These are phyloP conservation scores for Lasiosphaeris hirsuta DNA, from an alignment of 495 filamentous ascomycete genomes.

Conservation along the genomic window DNA sequence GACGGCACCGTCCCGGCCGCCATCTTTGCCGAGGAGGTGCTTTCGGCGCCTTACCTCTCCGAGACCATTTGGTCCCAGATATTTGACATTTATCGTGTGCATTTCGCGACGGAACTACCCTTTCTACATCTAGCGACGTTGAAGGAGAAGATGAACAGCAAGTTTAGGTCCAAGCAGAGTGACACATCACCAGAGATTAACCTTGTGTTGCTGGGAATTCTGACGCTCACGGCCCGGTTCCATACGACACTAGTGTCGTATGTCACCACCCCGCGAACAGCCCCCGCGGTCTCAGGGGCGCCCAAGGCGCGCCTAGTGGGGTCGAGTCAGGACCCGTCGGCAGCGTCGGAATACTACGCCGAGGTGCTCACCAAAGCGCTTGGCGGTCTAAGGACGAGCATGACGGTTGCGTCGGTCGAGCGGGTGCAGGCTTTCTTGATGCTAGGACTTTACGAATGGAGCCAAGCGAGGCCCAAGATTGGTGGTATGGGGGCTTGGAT, in stretches of 20 bases:
- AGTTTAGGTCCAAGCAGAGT: slow-evolving; percentile 35
- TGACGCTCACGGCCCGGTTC: slow-evolving; percentile 77
- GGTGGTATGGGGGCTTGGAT: slow-evolving; percentile 75
- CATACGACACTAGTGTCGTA: slow-evolving; percentile 66
- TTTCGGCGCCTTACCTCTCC: slow-evolving; percentile 57
- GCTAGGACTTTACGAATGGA: slow-evolving; percentile 83
- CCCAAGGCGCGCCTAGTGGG: slow-evolving; percentile 35
- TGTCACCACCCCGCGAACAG: slow-evolving; percentile 43
- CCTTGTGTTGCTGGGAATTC: slow-evolving; percentile 71
- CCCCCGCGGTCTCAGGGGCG: slow-evolving; percentile 21
- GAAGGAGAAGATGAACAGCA: slow-evolving; percentile 50
- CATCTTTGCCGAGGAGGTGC: slow-evolving; percentile 43
- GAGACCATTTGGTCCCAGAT: slow-evolving; percentile 66
- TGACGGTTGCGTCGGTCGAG: slow-evolving; percentile 59
- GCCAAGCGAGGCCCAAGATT: slow-evolving; percentile 54
- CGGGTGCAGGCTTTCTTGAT: slow-evolving; percentile 75
- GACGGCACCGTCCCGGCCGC: slow-evolving; percentile 32
- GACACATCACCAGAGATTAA: slow-evolving; percentile 51
- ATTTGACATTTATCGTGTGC: slow-evolving; percentile 77
- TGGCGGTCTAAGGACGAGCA: slow-evolving; percentile 52
- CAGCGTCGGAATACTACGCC: slow-evolving; percentile 77
- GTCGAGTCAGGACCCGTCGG: slow-evolving; percentile 51
- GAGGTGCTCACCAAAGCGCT: slow-evolving; percentile 64
- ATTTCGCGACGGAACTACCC: slow-evolving; percentile 77
- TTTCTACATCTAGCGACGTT: slow-evolving; percentile 80